A percentile compares a stretch with the other conserved stretches of the same genome.
Conservation (phyloP, 257 asterid species). For the Voacanga thouarsii region DNA sequence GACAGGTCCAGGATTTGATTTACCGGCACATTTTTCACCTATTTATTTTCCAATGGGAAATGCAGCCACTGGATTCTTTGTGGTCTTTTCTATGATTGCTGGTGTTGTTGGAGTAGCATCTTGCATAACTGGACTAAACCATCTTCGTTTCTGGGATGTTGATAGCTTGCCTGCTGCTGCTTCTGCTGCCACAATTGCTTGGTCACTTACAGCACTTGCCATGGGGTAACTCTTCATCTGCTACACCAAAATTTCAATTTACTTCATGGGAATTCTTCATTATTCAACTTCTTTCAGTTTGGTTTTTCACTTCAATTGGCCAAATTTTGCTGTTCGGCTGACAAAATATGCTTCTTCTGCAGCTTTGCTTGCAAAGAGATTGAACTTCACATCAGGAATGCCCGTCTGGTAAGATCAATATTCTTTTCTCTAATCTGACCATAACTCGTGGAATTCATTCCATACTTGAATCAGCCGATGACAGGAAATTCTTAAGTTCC, state of each 20-base stretch:
- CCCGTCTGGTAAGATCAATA: constrained; percentile 60
- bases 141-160: constrained; percentile 52
- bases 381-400: constrained; percentile 46
- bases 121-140: constrained; percentile 58
- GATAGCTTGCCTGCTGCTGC: constrained; percentile 65
- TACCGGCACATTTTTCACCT: constrained; percentile 89
- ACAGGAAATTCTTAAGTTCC: too few species aligned
- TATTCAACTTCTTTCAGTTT: neutral
- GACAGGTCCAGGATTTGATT: constrained; percentile 59
- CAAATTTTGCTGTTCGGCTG: neutral
- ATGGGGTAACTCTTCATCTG: constrained; percentile 55
- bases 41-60: constrained; percentile 87
- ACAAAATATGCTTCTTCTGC: constrained; percentile 4
- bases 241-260: neutral
- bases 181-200: constrained; percentile 66
- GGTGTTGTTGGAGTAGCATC: constrained; percentile 81
- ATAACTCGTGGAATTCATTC: neutral
- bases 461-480: too few species aligned
- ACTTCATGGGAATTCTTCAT: neutral
- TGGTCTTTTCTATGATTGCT: constrained; percentile 64
- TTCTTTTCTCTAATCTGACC: neutral
- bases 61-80: constrained; percentile 92
- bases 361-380: constrained; percentile 90
- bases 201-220: constrained; percentile 86
- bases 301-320: neutral